Base-by-base conservation (phyloP, 768 basidiomycete species). In the Pulveroboletus sp. region DNA sequence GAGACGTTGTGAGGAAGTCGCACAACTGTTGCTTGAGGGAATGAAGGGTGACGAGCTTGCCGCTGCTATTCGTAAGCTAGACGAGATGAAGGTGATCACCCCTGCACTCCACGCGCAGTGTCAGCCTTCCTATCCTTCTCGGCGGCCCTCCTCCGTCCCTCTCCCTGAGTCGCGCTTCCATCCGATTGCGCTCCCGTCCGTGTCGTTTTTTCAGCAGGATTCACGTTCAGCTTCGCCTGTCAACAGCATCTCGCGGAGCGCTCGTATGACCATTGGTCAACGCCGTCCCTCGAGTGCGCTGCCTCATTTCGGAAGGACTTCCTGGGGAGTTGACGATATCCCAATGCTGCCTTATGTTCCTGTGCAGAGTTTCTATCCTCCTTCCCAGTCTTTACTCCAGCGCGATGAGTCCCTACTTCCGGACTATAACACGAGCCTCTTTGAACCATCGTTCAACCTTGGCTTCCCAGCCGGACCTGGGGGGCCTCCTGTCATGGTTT, bases 41-140 rank as follows among this genome's bases (percentile, higher is more conserved):
- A 85, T 81, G 67, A 85, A 84, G 62, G 84, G 84, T 35, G 80
- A 82, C 27, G 77, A 83, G 56, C 78, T 86, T 30, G 82, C 81
- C 0, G 75, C 72, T 41, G 83, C 82, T 1, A 75, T 85, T 14
- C 73, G 78, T n/a, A 63, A 65, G 51, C 70, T 83, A 10, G 83
- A 85, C 39, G 55, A 61, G 40, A 46, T 41, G 0, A 61, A 57
- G 39, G 9, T 38, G 8, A 35, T 31, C 0, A 0, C 5, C 8
- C 51, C 37, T 14, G 27, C n/a, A 0, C 14, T 44, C 4, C 43
- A 54, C 2, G 18, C 46, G 14, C 55, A 54, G 10, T 54, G 51
- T 7, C 57, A 54, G 4, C 53, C 56, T 0, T 48, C 68, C 30
- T 73, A 72, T 57, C 67, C 67, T 9, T 74, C 72, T 14, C 79